Base-by-base conservation (phyloP, 768 basidiomycete genomes). In the Lactarius pseudohatsudake region DNA sequence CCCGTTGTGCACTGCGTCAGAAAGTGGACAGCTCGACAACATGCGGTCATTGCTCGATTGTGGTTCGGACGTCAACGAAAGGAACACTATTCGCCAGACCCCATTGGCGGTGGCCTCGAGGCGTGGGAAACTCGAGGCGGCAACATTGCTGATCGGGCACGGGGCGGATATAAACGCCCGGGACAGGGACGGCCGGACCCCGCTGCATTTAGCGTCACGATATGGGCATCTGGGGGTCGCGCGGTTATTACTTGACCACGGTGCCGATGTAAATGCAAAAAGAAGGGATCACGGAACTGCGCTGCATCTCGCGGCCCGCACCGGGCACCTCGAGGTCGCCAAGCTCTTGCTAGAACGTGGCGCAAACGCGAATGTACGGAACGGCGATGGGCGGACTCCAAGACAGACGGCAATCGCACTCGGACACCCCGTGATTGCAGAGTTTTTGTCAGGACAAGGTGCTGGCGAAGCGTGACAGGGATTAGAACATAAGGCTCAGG, bases 241-340 rank as follows among this genome's bases (percentile, higher is more conserved):
- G 6, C 38, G 40, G 11, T 18, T 55, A 3, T 38, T 62, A 16
- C 61, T 62, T 8, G 26, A 56, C 13, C 28, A 43, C 4, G 26
- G 13, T 2, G 61, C 61, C 20, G 20, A 62, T 30, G 28, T 15
- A 13, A 55, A 30, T 38, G 36, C 26, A 9, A 9, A 11, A 9
- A n/a, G 16, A 30, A 30, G 41, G 16, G 16, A 34, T 13, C 36
- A 13, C 0, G 36, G 18, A n/a, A 64, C 55, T 11, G 38, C 62
- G 1, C 30, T 64, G 18, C 30, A 64, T 57, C 28, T 28, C 28
- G 62, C 62, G 5, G 34, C n/a, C n/a, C n/a, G n/a, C n/a, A n/a
- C n/a, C n/a, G 62, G 43, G 6, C 5, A 15, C 0, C 5, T 40
- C 38, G 15, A 15, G 15, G 0, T 40, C 5, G 15, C 15, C 15